phyloP scores from a whole-genome alignment of 768 basidiomycete species.

The Neoboletus magnificus region DNA sequence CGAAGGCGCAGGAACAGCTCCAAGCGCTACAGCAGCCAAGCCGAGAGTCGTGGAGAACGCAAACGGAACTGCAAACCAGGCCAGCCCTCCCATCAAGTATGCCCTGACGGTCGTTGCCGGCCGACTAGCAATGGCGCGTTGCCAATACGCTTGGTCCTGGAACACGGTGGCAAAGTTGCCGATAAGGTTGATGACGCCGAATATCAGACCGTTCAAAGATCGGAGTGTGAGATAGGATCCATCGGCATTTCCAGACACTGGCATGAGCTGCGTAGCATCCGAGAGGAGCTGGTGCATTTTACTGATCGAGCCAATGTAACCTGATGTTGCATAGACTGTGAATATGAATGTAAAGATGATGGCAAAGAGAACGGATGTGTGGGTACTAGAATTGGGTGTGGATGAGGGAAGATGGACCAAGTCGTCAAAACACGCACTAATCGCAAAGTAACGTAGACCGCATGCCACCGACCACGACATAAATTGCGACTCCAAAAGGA shows the following conservation, averaged over 20 bases:
- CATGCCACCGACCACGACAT: conserved; percentile 86
- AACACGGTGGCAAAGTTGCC: conserved; percentile 76
- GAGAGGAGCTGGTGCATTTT: conserved; percentile 79
- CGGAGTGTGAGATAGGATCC: conserved; percentile 85
- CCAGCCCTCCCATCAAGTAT: conserved; percentile 83
- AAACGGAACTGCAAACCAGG: conserved; percentile 92
- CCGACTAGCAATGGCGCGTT: conserved; percentile 83
- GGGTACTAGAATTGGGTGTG: conserved; percentile 50
- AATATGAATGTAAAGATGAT: conserved; percentile 79
- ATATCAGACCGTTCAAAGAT: conserved; percentile 73
- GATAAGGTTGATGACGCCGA: conserved; percentile 84
- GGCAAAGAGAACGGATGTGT: conserved; percentile 81
- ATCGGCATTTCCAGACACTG: conserved; percentile 77
- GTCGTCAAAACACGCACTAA: conserved; percentile 51
- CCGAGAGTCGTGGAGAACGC: conserved; percentile 85
- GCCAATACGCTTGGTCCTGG: conserved; percentile 83
- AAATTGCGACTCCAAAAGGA: conserved; percentile 82
- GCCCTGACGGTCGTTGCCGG: conserved; percentile 88
- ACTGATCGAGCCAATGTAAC: conserved; percentile 73
- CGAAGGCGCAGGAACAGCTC: conserved; percentile 35
- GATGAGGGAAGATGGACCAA: not conserved
- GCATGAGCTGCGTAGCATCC: conserved; percentile 48
- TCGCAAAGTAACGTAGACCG: conserved; percentile 82
- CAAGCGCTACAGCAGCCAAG: conserved; percentile 80
- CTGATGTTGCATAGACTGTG: conserved; percentile 77